phyloP scores from a whole-genome alignment of 768 basidiomycete genomes.

The Termitomyces sp. region DNA sequence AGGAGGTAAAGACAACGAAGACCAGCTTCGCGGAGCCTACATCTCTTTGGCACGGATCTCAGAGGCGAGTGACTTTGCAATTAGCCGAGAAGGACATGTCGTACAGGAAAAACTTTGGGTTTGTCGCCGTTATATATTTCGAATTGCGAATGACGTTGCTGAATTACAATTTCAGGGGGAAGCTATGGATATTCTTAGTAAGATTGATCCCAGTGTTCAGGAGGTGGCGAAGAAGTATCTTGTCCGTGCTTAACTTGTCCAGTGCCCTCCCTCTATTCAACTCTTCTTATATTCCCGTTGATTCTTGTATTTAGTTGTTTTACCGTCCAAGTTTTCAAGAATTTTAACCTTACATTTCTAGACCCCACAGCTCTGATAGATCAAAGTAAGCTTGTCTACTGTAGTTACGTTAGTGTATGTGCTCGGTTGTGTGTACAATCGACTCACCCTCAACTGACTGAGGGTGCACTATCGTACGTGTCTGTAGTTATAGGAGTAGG shows the following conservation, averaged over 20 bases:
- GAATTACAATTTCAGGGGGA: conserved; percentile 4
- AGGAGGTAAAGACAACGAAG: conserved; percentile 6
- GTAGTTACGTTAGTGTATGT: no score
- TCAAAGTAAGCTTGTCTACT: no score
- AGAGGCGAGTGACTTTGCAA: conserved; percentile 12
- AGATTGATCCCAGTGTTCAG: conserved; percentile 9
- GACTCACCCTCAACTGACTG: no score
- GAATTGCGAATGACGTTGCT: not conserved
- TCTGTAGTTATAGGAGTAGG: no score
- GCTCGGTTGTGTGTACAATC: no score
- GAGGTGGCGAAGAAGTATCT: conserved; percentile 7
- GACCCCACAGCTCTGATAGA: no score
- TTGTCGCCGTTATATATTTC: not conserved
- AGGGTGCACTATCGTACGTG: no score
- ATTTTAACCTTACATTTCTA: no score
- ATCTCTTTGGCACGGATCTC: conserved; percentile 7
- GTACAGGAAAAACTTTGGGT: conserved; percentile 15
- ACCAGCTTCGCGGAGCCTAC: conserved; percentile 12
- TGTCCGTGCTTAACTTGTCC: not conserved
- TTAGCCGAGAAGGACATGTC: conserved; percentile 1
- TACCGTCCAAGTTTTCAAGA: no score
- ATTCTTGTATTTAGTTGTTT: no score
- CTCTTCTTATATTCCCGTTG: not conserved
- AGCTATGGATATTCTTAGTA: conserved; percentile 7
- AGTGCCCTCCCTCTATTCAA: no score